Evolutionary conservation across 1,139 yeast genomes (phyloP).

Genomic region (Yamadazyma mexicana): DNA sequence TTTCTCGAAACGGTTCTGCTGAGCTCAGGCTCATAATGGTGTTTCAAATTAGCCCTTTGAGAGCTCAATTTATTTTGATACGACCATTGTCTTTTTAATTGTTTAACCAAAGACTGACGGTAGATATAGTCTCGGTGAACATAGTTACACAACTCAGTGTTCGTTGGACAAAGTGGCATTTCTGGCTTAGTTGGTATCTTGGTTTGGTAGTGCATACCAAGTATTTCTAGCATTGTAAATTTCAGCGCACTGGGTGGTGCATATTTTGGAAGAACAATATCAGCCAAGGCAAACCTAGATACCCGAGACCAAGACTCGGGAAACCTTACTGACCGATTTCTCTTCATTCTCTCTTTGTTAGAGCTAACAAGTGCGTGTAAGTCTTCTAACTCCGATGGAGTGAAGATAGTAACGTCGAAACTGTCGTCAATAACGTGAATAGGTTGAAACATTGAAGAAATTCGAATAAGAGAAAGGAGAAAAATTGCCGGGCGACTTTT

Average conservation of each 20-base stretch:
- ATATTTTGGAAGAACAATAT: constrained; percentile 6
- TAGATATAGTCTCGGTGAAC: constrained; percentile 22
- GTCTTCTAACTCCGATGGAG: constrained; percentile 6
- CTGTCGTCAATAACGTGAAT: constrained; percentile 17
- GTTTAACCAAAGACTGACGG: constrained; percentile 11
- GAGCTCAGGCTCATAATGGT: constrained; percentile 8
- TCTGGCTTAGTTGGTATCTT: constrained; percentile 15
- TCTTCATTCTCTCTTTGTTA: constrained; percentile 6
- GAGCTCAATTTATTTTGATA: constrained; percentile 4
- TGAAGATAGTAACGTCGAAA: constrained; percentile 14
- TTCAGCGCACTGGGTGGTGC: constrained; percentile 8
- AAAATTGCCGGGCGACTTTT: too few species aligned
- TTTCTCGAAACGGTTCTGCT: constrained; percentile 7
- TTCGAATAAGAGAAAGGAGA: not conserved
- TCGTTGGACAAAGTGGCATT: constrained; percentile 23
- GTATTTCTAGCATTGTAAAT: too few species aligned
- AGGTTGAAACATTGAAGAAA: constrained; percentile 1
- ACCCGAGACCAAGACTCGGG: not conserved
- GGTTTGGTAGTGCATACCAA: not conserved
- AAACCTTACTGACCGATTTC: constrained; percentile 6
- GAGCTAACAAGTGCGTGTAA: constrained; percentile 6
- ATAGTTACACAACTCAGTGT: constrained; percentile 25
- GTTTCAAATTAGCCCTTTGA: constrained; percentile 7
- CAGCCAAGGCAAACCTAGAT: too few species aligned
- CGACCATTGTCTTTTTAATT: constrained; percentile 9